These are phyloP conservation scores for Tritrichomonas musculus DNA, from an alignment of 208 protist genomes.

Conservation along the genomic window DNA sequence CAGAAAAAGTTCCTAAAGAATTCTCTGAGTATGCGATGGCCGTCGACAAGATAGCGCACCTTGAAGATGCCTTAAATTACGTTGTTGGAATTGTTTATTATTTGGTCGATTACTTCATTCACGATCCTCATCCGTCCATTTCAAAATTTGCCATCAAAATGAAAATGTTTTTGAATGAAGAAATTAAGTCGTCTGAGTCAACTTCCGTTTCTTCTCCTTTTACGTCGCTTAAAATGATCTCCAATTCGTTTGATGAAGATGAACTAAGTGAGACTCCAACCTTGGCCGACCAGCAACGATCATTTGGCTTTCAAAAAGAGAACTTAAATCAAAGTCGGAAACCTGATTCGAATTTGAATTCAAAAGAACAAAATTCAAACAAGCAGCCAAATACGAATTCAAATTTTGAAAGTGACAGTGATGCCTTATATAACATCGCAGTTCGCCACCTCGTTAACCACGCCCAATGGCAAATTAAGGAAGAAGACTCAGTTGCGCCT, in stretches of 20 bases:
- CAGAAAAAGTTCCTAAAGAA: no score
- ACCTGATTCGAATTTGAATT: no score
- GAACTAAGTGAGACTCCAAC: not conserved
- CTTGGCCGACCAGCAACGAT: no score
- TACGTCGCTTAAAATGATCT: not conserved
- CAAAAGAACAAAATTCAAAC: no score
- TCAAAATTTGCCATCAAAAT: not conserved
- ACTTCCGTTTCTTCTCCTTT: not conserved
- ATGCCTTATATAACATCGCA: slow-evolving; percentile 5
- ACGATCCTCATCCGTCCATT: not conserved
- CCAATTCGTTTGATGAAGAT: not conserved
- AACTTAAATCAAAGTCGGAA: no score
- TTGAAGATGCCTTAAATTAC: not conserved
- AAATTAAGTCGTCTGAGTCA: not conserved
- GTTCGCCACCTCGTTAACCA: not conserved
- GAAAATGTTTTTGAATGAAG: not conserved
- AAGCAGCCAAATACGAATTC: no score
- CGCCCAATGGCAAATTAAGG: not conserved
- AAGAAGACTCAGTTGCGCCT: no score
- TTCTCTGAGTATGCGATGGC: not conserved
- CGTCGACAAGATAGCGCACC: not conserved
- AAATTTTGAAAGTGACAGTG: not conserved
- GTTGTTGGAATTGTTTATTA: not conserved
- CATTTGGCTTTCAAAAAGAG: no score
- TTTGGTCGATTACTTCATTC: not conserved